Evolutionary conservation across 176 grass and related monocot genomes (phyloP), one percentile per base, ranked within the genome.

Genomic region (Saccharum spontaneum): DNA sequence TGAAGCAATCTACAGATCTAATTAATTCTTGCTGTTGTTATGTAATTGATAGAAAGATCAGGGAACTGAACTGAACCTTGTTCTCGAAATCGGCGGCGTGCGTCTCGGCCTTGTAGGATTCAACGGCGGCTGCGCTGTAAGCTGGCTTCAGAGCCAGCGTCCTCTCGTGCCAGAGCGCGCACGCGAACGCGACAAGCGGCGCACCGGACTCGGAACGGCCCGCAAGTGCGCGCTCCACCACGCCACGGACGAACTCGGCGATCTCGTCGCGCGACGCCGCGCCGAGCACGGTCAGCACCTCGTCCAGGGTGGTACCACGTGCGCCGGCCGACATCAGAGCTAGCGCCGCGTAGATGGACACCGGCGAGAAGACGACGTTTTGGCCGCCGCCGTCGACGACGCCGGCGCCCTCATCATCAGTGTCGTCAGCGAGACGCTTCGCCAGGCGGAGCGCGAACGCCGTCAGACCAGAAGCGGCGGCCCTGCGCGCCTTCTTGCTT

Each of bases 121-220:
- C 30, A 2, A 34, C 30, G 16, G 33, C 66, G 33, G 66, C 66
- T 8, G 66, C 66, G 0, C 33, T 8, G 66, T 68, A 37, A 16
- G 14, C 31, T 16, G 66, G 33, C 66, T 37, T 36, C 33, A 68
- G 57, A 1, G 40, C 5, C 48, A 52, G 2, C 15, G 38, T 46
- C 30, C 67, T 38, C 8, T 91, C 82, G n/a, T 70, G 66, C 77
- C 81, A 91, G n/a, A 85, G 49, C 2, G 70, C 66, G 41, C 73
- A 60, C 18, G 78, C 65, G 20, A 76, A 85, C 23, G 82, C 78
- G 6, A 91, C 43, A 24, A 10, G 71, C 2, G 90, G 86, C 17
- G 54, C 86, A 4, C 3, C 18, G 37, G 16, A 2, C 0, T 13
- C 45, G 1, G 67, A 69, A 36, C 4, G 1, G 40, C 7, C n/a